Evolutionary conservation across 345 rosid genomes (phyloP).

Genomic region (Melaleuca quinquenervia): DNA sequence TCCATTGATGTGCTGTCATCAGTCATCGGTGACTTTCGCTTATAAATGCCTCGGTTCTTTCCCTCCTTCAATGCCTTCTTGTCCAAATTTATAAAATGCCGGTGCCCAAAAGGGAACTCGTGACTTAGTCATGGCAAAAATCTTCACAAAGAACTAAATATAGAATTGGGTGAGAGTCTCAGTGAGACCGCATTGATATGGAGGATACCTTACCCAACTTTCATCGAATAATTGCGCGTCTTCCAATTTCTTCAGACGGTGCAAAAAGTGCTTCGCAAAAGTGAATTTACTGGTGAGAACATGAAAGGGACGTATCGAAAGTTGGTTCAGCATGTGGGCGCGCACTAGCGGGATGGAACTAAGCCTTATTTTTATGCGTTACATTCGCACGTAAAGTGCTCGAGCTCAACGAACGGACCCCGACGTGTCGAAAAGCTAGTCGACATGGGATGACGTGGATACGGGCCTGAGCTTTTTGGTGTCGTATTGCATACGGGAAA

Average conservation of each 20-base stretch:
- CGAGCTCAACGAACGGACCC: not conserved
- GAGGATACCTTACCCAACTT: not conserved
- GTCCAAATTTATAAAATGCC: not conserved
- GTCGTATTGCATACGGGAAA: not conserved
- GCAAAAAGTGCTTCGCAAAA: not conserved
- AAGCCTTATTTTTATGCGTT: not conserved
- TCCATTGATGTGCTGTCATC: not conserved
- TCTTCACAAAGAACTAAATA: not conserved
- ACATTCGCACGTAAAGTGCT: not conserved
- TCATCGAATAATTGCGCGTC: not conserved
- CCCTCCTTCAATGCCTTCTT: not conserved
- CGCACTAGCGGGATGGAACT: not conserved
- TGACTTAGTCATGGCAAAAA: not conserved
- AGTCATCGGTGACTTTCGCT: not conserved
- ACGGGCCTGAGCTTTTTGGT: not conserved
- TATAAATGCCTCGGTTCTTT: not conserved
- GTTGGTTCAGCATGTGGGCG: not conserved
- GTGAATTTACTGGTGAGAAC: no score
- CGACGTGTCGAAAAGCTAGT: not conserved
- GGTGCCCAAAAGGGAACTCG: not conserved
- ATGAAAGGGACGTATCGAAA: not conserved
- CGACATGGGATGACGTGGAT: not conserved
- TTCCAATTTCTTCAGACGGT: not conserved
- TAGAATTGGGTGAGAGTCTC: not conserved
- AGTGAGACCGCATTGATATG: not conserved